These are phyloP conservation scores for Aspergillus sp. DNA, from an alignment of 2,329 filamentous ascomycete species.

Conservation along the genomic window DNA sequence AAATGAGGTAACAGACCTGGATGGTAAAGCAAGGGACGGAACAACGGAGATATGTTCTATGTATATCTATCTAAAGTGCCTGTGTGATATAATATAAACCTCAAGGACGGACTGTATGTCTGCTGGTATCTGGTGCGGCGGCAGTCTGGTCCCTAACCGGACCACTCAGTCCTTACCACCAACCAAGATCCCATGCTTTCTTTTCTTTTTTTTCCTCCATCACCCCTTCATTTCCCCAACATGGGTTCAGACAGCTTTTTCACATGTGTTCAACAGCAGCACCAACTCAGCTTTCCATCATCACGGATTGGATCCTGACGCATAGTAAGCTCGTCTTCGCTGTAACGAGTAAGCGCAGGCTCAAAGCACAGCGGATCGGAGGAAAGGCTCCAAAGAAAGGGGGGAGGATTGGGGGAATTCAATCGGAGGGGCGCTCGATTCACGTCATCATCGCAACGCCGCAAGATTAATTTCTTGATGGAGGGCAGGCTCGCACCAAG, in stretches of 20 bases:
- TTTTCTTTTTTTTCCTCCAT: neutral
- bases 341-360: neutral
- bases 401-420: neutral
- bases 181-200: neutral
- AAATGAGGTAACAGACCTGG: neutral
- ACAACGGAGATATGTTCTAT: neutral
- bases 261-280: neutral
- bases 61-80: neutral
- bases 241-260: neutral
- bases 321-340: neutral
- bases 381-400: neutral
- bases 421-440: constrained; percentile 1
- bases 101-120: neutral
- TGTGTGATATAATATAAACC: neutral
- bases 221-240: neutral
- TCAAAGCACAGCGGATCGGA: neutral
- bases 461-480: neutral
- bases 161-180: neutral
- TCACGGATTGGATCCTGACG: neutral
- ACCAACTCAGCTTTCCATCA: neutral
- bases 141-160: neutral
- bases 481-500: constrained; percentile 14
- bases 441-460: constrained; percentile 4
- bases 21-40: neutral
- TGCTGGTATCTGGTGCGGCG: neutral